Conservation (phyloP, 495 filamentous ascomycete genomes). For the Xylaria sp. region DNA sequence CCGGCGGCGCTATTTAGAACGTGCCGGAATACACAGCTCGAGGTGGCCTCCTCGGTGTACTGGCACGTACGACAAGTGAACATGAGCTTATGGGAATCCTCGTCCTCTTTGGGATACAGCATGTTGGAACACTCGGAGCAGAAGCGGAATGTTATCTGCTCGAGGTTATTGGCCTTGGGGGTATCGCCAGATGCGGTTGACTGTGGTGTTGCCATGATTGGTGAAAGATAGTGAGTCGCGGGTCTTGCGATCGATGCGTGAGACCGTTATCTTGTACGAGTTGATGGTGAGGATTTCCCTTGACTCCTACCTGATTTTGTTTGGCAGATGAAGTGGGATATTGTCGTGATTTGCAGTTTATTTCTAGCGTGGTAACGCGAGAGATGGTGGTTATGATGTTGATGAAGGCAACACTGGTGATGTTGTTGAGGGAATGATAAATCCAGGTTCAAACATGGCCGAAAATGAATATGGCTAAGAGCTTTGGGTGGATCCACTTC, state of each 20-base stretch:
- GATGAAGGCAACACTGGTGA: background rate
- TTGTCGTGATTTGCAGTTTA: background rate
- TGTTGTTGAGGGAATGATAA: background rate
- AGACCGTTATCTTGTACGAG: background rate
- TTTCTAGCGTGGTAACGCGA: background rate
- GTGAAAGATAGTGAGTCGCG: slow-evolving; percentile 3
- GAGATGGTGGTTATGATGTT: background rate
- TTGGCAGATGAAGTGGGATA: background rate
- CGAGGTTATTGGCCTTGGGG: slow-evolving; percentile 58
- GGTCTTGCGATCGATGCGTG: slow-evolving; percentile 14
- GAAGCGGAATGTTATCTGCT: slow-evolving; percentile 94
- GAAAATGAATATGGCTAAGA: no score
- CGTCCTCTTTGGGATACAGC: slow-evolving; percentile 95
- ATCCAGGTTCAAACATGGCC: no score
- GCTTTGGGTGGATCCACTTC: background rate
- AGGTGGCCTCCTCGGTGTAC: slow-evolving; percentile 82
- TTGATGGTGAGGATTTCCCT: background rate
- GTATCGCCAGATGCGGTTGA: slow-evolving; percentile 60
- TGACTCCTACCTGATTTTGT: background rate
- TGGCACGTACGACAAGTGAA: slow-evolving; percentile 87
- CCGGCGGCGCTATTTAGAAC: slow-evolving; percentile 85
- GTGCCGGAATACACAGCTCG: slow-evolving; percentile 91
- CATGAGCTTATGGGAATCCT: slow-evolving; percentile 57
- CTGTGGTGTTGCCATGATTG: slow-evolving; percentile 66
- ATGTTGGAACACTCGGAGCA: slow-evolving; percentile 99